phyloP scores from a whole-genome alignment of 176 grass and related monocot genomes.

The Stipa capillata region DNA sequence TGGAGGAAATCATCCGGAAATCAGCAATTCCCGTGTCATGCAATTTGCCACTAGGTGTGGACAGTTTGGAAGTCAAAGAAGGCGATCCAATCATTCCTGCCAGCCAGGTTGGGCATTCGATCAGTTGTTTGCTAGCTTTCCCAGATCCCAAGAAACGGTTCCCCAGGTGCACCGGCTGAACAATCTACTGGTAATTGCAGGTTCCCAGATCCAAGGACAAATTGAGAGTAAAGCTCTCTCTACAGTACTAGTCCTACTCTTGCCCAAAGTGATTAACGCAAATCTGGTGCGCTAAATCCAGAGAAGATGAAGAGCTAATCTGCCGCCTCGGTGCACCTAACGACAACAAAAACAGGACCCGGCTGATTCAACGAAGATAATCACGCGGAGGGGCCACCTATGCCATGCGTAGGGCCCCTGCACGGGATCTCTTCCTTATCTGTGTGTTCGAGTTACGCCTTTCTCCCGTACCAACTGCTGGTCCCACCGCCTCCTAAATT shows the following conservation, averaged over 20 bases:
- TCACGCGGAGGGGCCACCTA: not conserved
- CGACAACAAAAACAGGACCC: not conserved
- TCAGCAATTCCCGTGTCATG: not conserved
- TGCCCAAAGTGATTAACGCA: not conserved
- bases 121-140: not conserved
- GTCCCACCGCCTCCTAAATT: not conserved
- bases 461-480: not conserved
- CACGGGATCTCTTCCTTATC: not conserved
- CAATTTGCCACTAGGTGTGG: not conserved
- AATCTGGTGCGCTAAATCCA: not conserved
- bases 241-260: not conserved
- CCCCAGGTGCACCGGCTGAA: not conserved
- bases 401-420: not conserved
- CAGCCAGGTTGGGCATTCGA: not conserved
- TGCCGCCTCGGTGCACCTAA: too few relatives aligned
- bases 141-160: not conserved
- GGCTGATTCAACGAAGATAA: not conserved
- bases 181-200: not conserved
- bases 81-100: not conserved
- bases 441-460: not conserved
- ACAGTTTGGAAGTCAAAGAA: not conserved
- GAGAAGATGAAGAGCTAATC: too few relatives aligned
- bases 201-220: slow-evolving; percentile 2
- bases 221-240: not conserved
- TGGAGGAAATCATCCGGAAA: too few relatives aligned